These are phyloP conservation scores for Arxiozyma bovina DNA, from an alignment of 1,139 yeast species.

Conservation along the genomic window DNA sequence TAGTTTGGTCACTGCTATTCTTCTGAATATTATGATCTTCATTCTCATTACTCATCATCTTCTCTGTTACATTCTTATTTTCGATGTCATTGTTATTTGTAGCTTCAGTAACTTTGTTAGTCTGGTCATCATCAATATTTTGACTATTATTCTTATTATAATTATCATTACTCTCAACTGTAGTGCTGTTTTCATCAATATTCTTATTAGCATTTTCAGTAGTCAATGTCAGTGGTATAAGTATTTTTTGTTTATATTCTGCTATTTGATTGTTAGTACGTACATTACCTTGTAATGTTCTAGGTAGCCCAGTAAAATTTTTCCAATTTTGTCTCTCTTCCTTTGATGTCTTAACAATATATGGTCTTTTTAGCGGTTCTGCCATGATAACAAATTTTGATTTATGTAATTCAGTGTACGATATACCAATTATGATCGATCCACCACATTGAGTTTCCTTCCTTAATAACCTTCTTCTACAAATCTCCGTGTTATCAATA, in stretches of 20 bases:
- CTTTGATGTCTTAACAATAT: conserved; percentile 17
- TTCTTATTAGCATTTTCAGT: neutral
- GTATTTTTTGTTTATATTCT: conserved; percentile 5
- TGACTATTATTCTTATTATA: neutral
- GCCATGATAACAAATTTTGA: conserved; percentile 24
- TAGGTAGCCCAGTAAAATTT: conserved; percentile 7
- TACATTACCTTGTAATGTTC: conserved; percentile 11
- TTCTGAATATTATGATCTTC: neutral
- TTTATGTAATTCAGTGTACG: conserved; percentile 5
- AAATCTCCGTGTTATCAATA: conserved; percentile 14
- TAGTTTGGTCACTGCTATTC: no score
- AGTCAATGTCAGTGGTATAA: conserved; percentile 13
- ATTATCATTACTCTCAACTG: neutral
- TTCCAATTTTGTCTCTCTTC: conserved; percentile 21
- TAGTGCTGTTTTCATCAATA: neutral
- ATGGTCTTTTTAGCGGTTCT: conserved; percentile 26
- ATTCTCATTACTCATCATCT: neutral
- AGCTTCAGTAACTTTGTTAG: neutral
- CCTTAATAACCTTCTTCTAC: conserved; percentile 12
- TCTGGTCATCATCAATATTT: no score
- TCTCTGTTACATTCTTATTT: neutral
- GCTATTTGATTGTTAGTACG: conserved; percentile 19
- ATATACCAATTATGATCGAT: conserved; percentile 16
- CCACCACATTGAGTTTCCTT: conserved; percentile 21
- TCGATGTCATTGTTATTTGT: neutral